These are phyloP conservation scores for Hypoxylon crocopeplum DNA, from an alignment of 495 filamentous ascomycete genomes.

Conservation along the genomic window DNA sequence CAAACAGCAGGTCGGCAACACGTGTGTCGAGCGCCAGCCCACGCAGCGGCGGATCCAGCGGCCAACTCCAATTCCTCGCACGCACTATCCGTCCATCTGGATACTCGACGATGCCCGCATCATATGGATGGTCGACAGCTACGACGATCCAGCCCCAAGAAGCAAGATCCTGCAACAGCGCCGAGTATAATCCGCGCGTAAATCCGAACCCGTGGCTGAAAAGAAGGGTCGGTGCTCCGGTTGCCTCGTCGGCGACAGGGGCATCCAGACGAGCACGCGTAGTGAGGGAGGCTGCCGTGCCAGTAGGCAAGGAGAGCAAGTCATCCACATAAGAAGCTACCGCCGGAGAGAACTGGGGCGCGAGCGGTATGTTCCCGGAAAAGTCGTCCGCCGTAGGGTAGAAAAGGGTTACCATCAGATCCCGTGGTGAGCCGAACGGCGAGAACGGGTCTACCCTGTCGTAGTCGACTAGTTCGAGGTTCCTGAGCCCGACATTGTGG, in stretches of 20 bases:
- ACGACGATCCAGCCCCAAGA: constrained; percentile 57
- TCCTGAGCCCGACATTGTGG: constrained; percentile 21
- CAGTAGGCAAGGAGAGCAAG: background rate
- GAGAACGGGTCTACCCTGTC: constrained; percentile 43
- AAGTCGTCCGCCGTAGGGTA: constrained; percentile 33
- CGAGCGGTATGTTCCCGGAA: constrained; percentile 20
- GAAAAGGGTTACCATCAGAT: constrained; percentile 48
- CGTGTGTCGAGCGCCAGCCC: constrained; percentile 33
- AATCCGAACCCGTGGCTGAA: constrained; percentile 47
- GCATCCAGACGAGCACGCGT: constrained; percentile 17
- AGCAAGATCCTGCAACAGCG: constrained; percentile 51
- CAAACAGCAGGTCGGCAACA: constrained; percentile 45
- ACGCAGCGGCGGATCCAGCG: background rate
- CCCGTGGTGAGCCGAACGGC: constrained; percentile 37
- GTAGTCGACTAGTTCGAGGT: constrained; percentile 42
- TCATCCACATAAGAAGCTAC: constrained; percentile 17
- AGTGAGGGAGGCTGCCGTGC: constrained; percentile 6
- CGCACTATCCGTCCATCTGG: constrained; percentile 49
- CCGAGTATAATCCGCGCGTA: constrained; percentile 49
- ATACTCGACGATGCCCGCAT: constrained; percentile 55
- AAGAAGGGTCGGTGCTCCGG: constrained; percentile 39
- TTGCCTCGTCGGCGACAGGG: background rate
- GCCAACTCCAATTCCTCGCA: constrained; percentile 19
- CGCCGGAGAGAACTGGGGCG: constrained; percentile 33
- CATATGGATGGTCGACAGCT: constrained; percentile 59